Conservation (phyloP, 192 early-diverging fungal species). For the Geranomyces michiganensis region DNA sequence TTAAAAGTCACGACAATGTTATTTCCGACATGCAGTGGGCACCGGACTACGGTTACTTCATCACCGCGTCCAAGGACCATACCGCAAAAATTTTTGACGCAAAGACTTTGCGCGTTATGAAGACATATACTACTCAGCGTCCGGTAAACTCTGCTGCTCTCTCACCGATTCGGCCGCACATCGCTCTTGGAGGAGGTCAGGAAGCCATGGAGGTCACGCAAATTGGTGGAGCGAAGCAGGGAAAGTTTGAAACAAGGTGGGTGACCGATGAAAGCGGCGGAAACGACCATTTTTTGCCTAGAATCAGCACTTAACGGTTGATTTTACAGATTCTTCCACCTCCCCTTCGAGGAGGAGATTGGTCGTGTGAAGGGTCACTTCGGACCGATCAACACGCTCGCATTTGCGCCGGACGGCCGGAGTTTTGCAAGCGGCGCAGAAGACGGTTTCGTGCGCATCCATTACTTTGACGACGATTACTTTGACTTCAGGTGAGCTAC, state of each 20-base stretch:
- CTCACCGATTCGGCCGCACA: conserved; percentile 73
- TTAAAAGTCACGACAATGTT: conserved; percentile 66
- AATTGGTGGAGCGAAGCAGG: conserved; percentile 67
- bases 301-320: background rate
- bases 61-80: conserved; percentile 95
- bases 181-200: conserved; percentile 89
- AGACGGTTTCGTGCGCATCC: conserved; percentile 97
- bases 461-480: conserved; percentile 95
- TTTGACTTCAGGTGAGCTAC: conserved; percentile 78
- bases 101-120: conserved; percentile 79
- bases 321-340: conserved; percentile 81
- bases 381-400: conserved; percentile 99
- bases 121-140: conserved; percentile 83
- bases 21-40: conserved; percentile 95
- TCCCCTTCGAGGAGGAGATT: conserved; percentile 94
- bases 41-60: conserved; percentile 87
- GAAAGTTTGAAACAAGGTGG: conserved; percentile 88
- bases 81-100: conserved; percentile 86
- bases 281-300: background rate
- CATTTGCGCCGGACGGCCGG: conserved; percentile 93
- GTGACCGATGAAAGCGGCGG: background rate
- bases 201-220: conserved; percentile 97
- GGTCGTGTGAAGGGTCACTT: conserved; percentile 98
- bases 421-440: conserved; percentile 96
- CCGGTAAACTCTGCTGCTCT: conserved; percentile 91